phyloP scores from a whole-genome alignment of 257 asterid species.

The Solanum bukasovii region DNA sequence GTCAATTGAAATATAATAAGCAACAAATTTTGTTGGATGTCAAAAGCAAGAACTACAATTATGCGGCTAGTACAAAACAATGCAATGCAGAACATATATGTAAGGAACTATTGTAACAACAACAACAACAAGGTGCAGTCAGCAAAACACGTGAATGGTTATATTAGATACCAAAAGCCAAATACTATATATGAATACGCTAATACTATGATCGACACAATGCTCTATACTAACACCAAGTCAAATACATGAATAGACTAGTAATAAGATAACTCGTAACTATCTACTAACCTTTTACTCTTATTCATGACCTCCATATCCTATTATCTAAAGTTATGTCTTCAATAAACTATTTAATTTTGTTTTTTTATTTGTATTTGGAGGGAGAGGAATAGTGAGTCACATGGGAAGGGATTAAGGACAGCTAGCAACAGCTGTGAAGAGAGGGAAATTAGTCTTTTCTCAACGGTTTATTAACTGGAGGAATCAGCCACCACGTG shows the following conservation, averaged over 20 bases:
- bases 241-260: too few relatives aligned
- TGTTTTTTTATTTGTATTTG: neutral
- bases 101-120: neutral
- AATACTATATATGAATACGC: too few relatives aligned
- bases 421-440: slow-evolving; percentile 88
- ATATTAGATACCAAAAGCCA: neutral
- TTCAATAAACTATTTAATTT: neutral
- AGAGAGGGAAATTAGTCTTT: slow-evolving; percentile 2
- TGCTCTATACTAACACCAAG: too few relatives aligned
- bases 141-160: neutral
- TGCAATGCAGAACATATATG: neutral
- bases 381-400: slow-evolving; percentile 15
- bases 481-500: slow-evolving; percentile 76
- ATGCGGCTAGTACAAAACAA: neutral
- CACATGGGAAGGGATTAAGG: slow-evolving; percentile 39
- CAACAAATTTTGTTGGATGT: too few relatives aligned
- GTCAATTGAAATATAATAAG: too few relatives aligned
- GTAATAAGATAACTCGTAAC: too few relatives aligned
- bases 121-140: neutral
- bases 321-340: rapidly evolving
- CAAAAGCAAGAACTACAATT: too few relatives aligned
- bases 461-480: slow-evolving; percentile 22
- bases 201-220: too few relatives aligned
- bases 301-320: rapidly evolving
- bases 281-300: too few relatives aligned